These are phyloP conservation scores for Neopestalotiopsis sp. DNA, from an alignment of 2,329 filamentous ascomycete genomes.

Conservation along the genomic window DNA sequence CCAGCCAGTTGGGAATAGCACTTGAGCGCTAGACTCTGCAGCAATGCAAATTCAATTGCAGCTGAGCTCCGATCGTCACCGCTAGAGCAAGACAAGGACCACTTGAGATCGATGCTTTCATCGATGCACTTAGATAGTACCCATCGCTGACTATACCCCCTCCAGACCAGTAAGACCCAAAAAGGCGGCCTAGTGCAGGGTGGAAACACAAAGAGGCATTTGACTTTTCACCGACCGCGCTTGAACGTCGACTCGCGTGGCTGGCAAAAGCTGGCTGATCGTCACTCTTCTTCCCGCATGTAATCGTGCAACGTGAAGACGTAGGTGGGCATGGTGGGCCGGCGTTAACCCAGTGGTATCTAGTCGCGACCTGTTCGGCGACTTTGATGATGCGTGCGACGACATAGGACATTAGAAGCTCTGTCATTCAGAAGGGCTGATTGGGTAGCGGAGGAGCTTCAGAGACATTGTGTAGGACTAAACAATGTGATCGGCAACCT, in stretches of 20 bases:
- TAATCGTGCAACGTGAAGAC: background rate
- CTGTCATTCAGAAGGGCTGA: background rate
- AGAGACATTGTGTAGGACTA: background rate
- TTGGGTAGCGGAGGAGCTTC: background rate
- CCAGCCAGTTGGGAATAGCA: slow-evolving; percentile 3
- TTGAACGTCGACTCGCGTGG: background rate
- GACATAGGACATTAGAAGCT: background rate
- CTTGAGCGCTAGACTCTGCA: background rate
- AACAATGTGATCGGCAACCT: background rate
- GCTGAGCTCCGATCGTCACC: slow-evolving; percentile 1
- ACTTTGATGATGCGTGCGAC: background rate
- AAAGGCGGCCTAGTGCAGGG: background rate
- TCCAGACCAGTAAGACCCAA: no score
- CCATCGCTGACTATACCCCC: no score
- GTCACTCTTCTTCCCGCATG: background rate
- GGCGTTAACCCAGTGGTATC: background rate
- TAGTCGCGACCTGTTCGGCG: background rate
- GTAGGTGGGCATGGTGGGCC: background rate
- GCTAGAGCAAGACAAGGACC: background rate
- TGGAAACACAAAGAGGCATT: background rate
- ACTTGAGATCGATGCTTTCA: no score
- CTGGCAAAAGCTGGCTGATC: slow-evolving; percentile 9
- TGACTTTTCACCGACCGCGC: background rate
- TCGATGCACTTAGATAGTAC: no score
- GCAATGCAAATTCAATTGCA: background rate